Evolutionary conservation across 176 grass and related monocot genomes (phyloP).

Genomic region (Raddia guianensis): DNA sequence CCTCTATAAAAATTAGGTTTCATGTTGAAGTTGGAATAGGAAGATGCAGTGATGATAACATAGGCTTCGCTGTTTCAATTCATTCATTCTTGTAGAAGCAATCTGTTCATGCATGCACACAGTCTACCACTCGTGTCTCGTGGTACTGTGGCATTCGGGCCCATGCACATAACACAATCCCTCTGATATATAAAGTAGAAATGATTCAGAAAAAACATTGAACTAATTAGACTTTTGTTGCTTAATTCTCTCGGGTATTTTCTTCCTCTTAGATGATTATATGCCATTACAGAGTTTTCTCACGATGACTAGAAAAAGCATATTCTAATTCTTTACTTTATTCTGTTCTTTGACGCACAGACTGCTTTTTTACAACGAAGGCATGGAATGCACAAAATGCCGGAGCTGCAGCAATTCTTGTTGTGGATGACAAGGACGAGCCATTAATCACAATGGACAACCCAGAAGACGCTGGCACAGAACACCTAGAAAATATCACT

Average conservation of each 20-base stretch:
- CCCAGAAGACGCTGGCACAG: constrained; percentile 63
- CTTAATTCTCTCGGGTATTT: constrained; percentile 20
- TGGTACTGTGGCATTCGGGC: too few relatives aligned
- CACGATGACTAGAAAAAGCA: neutral
- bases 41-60: neutral
- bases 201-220: constrained; percentile 1
- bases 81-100: neutral
- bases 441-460: constrained; percentile 91
- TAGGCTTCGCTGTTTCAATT: neutral
- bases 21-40: neutral
- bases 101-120: neutral
- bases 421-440: constrained; percentile 66
- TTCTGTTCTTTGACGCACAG: constrained; percentile 48
- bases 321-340: constrained; percentile 15
- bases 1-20: neutral
- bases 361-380: constrained; percentile 88
- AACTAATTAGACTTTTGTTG: constrained; percentile 8
- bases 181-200: constrained; percentile 11
- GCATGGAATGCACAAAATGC: constrained; percentile 87
- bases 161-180: too few relatives aligned
- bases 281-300: neutral
- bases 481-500: constrained; percentile 72
- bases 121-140: too few relatives aligned
- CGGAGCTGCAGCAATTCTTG: constrained; percentile 80
- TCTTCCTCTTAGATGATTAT: constrained; percentile 2